Evolutionary conservation across 2,329 filamentous ascomycete species (phyloP), one percentile per base, ranked within the genome.

Genomic region (Penicillium digitatum): DNA sequence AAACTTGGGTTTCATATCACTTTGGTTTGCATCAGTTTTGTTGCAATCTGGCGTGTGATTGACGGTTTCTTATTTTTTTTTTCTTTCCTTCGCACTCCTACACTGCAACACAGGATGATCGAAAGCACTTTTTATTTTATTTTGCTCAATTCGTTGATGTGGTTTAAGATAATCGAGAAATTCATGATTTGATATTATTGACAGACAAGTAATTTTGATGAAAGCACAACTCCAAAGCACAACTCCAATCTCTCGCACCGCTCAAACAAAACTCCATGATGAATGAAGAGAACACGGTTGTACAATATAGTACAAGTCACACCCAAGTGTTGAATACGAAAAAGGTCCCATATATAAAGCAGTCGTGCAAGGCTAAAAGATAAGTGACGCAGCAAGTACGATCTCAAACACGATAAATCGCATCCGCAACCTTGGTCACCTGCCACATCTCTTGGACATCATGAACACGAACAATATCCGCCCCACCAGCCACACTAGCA

Each of bases 401-500:
- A 44, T 24, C 44, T 57, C 31, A 59, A 27, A 62, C 65, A 63
- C 89, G 81, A 83, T 89, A 95, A 52, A 96, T 91, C n/a, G 91
- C 92, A 81, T 97, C 93, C 9, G 90, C 85, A 86, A 97, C 93
- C 69, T 82, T 87, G 1, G 85, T 85, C 31, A 96, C 91, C 73
- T 90, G 82, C 38, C 76, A 79, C 93, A 97, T 97, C 77, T 94
- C 89, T 53, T 79, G 75, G 14, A 92, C 88, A 76, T 97, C 93
- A 75, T 99, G 94, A 39, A 99, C 91, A 48, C 94, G 81, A 43
- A 97, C 87, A 55, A 99, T 85, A 77, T 97, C 92, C 24, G 92
- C 92, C 3, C 94, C 94, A 7, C 90, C 90, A 58, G 87, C 84
- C 29, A 99, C 82, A 43, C 91, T 90, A 7, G 91, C 90, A 3